phyloP scores from a whole-genome alignment of 768 basidiomycete genomes.

The Xerocomus spinulosus region DNA sequence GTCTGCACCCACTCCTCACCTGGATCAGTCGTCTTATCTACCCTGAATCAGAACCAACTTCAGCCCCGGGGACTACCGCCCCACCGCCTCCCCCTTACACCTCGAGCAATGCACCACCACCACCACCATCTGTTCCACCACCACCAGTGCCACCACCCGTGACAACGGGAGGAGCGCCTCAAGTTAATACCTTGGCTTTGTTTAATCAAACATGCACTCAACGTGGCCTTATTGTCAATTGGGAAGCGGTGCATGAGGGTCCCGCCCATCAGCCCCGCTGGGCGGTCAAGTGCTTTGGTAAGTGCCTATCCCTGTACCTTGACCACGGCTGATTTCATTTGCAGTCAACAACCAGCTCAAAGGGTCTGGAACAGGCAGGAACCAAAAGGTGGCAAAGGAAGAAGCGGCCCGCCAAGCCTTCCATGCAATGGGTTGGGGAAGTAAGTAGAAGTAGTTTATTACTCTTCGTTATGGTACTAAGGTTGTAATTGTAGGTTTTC shows the following conservation, averaged over 20 bases:
- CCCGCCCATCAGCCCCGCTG: slow-evolving; percentile 54
- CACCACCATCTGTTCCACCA: slow-evolving; percentile 16
- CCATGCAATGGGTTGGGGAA: slow-evolving; percentile 49
- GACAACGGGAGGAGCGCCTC: slow-evolving; percentile 19
- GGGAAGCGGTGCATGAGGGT: slow-evolving; percentile 44
- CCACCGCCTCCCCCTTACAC: slow-evolving; percentile 26
- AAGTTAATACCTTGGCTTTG: slow-evolving; percentile 40
- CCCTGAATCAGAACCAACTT: slow-evolving; percentile 35
- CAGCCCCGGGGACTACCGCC: slow-evolving; percentile 16
- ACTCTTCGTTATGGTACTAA: background rate
- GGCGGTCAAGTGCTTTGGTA: slow-evolving; percentile 52
- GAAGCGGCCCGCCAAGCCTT: slow-evolving; percentile 61
- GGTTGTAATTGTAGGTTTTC: slow-evolving; percentile 10
- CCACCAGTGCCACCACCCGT: slow-evolving; percentile 12
- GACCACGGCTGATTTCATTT: slow-evolving; percentile 1
- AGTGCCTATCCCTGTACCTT: slow-evolving; percentile 18
- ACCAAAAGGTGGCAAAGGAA: slow-evolving; percentile 64
- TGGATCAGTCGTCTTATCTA: slow-evolving; percentile 60
- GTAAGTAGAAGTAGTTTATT: slow-evolving; percentile 10
- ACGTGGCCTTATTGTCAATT: slow-evolving; percentile 40
- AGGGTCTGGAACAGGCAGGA: slow-evolving; percentile 51
- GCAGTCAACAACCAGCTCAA: slow-evolving; percentile 48
- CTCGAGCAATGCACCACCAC: slow-evolving; percentile 2
- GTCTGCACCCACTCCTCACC: slow-evolving; percentile 41
- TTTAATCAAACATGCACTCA: slow-evolving; percentile 54